phyloP scores from a whole-genome alignment of 108 stramenopile genomes.

The Pseudonitzschia delicatissima region DNA sequence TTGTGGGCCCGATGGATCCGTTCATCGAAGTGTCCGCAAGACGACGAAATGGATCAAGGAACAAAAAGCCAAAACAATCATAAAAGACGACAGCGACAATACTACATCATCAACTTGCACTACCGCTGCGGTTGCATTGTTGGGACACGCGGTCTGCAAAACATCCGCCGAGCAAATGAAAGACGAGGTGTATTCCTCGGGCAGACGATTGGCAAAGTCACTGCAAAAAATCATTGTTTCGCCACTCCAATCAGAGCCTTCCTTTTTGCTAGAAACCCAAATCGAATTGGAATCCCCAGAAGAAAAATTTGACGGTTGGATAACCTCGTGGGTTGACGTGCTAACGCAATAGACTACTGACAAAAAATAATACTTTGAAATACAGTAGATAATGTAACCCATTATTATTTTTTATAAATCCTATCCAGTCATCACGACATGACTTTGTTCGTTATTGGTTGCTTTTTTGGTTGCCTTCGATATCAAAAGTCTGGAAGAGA shows the following conservation, averaged over 20 bases:
- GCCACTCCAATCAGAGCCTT: neutral
- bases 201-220: neutral
- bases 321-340: neutral
- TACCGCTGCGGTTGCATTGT: neutral
- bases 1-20: neutral
- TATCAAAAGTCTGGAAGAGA: no score
- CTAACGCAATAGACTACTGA: no score
- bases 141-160: neutral
- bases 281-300: neutral
- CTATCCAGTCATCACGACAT: no score
- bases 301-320: neutral
- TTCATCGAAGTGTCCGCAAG: neutral
- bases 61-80: neutral
- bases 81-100: neutral
- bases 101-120: no score
- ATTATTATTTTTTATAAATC: no score
- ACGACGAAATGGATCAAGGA: neutral
- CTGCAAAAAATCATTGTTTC: neutral
- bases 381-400: no score
- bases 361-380: no score
- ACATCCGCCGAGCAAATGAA: slow-evolving; percentile 17
- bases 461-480: no score
- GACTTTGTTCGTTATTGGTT: no score
- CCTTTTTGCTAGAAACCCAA: neutral
- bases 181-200: neutral